phyloP scores from a whole-genome alignment of 805 yeast genomes.

The Sugiyamaella marilandica region DNA sequence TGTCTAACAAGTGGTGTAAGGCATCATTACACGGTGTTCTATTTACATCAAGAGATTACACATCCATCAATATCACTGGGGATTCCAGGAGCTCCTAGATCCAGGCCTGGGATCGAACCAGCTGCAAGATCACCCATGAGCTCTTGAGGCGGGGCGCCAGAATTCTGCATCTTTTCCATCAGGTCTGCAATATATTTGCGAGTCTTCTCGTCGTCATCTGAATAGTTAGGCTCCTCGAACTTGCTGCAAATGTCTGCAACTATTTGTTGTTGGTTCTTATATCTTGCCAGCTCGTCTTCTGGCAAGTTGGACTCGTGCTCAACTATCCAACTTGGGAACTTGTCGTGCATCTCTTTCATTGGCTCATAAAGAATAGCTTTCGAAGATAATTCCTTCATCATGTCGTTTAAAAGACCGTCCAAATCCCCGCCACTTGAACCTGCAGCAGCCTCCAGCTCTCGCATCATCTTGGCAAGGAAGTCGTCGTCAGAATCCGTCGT shows the following conservation, averaged over 20 bases:
- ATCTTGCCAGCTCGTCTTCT: conserved; percentile 47
- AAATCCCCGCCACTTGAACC: conserved; percentile 38
- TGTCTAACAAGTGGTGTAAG: too few species aligned
- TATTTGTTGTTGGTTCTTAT: conserved; percentile 56
- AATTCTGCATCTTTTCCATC: conserved; percentile 58
- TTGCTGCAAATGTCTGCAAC: conserved; percentile 56
- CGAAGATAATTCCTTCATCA: conserved; percentile 76
- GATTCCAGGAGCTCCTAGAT: conserved; percentile 16
- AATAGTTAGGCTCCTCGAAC: conserved; percentile 63
- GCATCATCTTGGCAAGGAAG: conserved; percentile 56
- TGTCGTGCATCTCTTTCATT: conserved; percentile 67
- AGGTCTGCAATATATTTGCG: conserved; percentile 51
- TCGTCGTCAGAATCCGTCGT: conserved; percentile 41
- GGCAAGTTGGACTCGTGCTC: conserved; percentile 45
- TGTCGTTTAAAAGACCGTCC: conserved; percentile 62
- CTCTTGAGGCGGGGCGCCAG: conserved; percentile 79
- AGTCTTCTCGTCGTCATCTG: conserved; percentile 41
- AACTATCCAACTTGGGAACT: conserved; percentile 67
- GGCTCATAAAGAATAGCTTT: conserved; percentile 88
- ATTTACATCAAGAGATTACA: conserved; percentile 1
- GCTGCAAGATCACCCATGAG: conserved; percentile 55
- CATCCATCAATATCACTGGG: conserved; percentile 14
- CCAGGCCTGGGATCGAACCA: conserved; percentile 38
- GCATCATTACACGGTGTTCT: neutral
- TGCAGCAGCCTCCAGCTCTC: conserved; percentile 44